Evolutionary conservation across 2,329 filamentous ascomycete species (phyloP), one percentile per base, ranked within the genome.

Genomic region (Botrytis hyacinthi): DNA sequence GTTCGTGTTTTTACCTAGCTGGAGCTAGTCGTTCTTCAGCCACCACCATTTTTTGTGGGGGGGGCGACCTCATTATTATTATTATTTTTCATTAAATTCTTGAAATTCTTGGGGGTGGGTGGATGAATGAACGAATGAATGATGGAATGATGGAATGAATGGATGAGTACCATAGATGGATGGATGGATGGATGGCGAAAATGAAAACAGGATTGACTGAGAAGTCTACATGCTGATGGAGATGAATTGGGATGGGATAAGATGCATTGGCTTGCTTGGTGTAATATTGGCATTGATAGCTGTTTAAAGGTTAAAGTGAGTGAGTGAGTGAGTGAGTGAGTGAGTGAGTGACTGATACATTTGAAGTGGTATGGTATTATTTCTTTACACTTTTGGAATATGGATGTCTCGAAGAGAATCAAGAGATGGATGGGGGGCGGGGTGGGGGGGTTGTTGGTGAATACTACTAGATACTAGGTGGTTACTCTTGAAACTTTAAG

Each of bases 21-120:
- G n/a, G 48, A 14, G 48, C 26, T 54, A 54, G 48, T n/a, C n/a
- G 26, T 54, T 54, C 60, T 62, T 62, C 60, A 62, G 60, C 60
- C 60, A 62, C 60, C 60, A 62, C 60, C 60, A 62, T 62, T 40
- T 62, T 62, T 62, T n/a, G 35, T 62, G 60, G 60, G 57, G 60
- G 57, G 59, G 59, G 60, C 35, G 26, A 29, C n/a, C 26, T 29
- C 5, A 3, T 29, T 16, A n/a, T 51, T n/a, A 4, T 42, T n/a
- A 37, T 18, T 14, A 40, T 44, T 16, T 20, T 2, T 22, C 2
- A 22, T 46, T 46, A 46, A 46, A 46, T n/a, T 63, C 40, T 29
- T n/a, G 16, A 61, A 14, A n/a, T 62, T 62, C 60, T 62, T 40
- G 26, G 7, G 4, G 40, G 61, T 20, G 61, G 61, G 14, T 29